phyloP scores from a whole-genome alignment of 306 rosid species.

The Vicia sativa region DNA sequence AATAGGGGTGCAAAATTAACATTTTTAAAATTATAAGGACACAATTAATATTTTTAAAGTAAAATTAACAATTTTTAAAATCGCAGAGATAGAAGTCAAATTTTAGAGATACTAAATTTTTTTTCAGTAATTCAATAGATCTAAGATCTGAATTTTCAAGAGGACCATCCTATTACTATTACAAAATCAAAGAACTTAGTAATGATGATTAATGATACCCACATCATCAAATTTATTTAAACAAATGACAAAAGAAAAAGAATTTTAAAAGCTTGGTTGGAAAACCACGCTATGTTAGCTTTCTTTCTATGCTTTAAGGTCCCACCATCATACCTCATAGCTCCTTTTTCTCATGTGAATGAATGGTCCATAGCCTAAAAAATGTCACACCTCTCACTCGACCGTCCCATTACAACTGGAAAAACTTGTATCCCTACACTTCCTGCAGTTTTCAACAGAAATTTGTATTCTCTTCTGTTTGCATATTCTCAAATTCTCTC shows the following conservation, averaged over 20 bases:
- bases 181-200: constrained; percentile 14
- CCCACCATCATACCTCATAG: constrained; percentile 41
- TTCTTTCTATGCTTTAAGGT: constrained; percentile 41
- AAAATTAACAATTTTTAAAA: no score
- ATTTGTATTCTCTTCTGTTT: no score
- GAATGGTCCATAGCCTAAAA: background rate
- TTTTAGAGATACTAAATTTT: no score
- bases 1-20: no score
- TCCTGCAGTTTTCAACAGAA: no score
- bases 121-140: constrained; percentile 23
- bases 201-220: constrained; percentile 54
- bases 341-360: background rate
- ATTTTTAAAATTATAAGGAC: no score
- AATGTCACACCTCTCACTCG: constrained; percentile 11
- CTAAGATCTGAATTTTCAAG: constrained; percentile 36
- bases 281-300: constrained; percentile 57
- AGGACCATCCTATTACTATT: constrained; percentile 32
- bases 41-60: no score
- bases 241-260: constrained; percentile 35
- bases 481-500: no score
- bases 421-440: no score
- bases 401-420: constrained; percentile 36
- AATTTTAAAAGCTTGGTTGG: constrained; percentile 50
- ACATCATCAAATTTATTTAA: constrained; percentile 44
- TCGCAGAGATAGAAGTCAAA: no score